A percentile compares a stretch with the other conserved stretches of the same genome.
Conservation (phyloP, 768 basidiomycete species). For the Leccinum olivaceopallidum region DNA sequence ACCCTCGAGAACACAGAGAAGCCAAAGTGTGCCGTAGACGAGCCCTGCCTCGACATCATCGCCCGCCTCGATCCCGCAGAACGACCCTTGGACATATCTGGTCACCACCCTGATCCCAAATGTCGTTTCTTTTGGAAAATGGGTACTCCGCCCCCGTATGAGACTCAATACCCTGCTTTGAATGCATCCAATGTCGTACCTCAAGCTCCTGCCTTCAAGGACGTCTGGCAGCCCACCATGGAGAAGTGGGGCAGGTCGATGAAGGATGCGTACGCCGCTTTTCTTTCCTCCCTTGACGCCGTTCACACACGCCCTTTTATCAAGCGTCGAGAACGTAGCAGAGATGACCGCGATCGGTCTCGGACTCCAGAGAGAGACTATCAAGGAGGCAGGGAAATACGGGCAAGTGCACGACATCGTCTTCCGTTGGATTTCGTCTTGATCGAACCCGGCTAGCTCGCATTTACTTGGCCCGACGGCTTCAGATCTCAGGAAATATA, state of each 20-base stretch:
- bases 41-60: constrained; percentile 82
- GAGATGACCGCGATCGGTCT: constrained; percentile 88
- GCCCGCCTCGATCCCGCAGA: constrained; percentile 72
- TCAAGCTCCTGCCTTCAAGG: constrained; percentile 51
- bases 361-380: constrained; percentile 65
- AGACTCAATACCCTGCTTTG: constrained; percentile 72
- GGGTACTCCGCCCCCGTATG: constrained; percentile 71
- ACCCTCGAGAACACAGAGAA: constrained; percentile 98
- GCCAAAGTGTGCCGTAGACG: constrained; percentile 80
- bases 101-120: constrained; percentile 87
- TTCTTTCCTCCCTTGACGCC: constrained; percentile 3
- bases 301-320: constrained; percentile 2
- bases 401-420: constrained; percentile 51
- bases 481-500: constrained; percentile 82
- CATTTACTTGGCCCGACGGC: constrained; percentile 94
- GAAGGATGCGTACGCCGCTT: constrained; percentile 73
- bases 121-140: constrained; percentile 94
- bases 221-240: constrained; percentile 72
- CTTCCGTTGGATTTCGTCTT: neutral
- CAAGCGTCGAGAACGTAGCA: constrained; percentile 81
- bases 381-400: constrained; percentile 80
- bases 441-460: constrained; percentile 44
- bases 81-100: constrained; percentile 81
- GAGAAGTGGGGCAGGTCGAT: constrained; percentile 86
- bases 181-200: constrained; percentile 87